Percentiles rank a stretch among this genome's conserved stretches.
These are phyloP conservation scores for Dionaea muscipula DNA, from an alignment of 179 eudicot species.

Conservation along the genomic window DNA sequence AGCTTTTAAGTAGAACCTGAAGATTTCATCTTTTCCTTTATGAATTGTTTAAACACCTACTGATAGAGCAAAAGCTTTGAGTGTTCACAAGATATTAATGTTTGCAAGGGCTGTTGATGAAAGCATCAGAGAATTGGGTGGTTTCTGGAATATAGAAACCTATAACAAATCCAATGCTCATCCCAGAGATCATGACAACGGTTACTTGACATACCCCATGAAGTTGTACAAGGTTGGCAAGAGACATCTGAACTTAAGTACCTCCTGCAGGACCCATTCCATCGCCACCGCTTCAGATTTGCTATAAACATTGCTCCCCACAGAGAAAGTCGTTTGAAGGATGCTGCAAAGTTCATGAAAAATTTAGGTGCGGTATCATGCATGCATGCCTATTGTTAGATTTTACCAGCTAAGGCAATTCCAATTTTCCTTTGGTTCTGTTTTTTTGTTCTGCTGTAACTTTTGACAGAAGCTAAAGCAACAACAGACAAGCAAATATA, in stretches of 20 bases:
- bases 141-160: too few species aligned
- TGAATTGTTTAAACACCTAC: background rate
- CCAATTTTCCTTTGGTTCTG: too few species aligned
- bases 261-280: constrained; percentile 95
- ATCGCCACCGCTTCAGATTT: constrained; percentile 86
- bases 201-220: constrained; percentile 59
- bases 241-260: constrained; percentile 71
- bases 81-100: too few species aligned
- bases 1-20: constrained; percentile 88
- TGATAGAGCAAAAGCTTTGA: background rate
- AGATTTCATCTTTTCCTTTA: background rate
- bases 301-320: constrained; percentile 44
- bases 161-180: background rate
- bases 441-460: too few species aligned
- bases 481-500: background rate
- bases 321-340: constrained; percentile 36
- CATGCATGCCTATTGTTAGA: too few species aligned
- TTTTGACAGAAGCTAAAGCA: too few species aligned
- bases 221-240: constrained; percentile 74
- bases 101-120: too few species aligned
- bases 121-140: too few species aligned
- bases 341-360: constrained; percentile 38
- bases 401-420: too few species aligned
- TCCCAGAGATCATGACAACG: too few species aligned
- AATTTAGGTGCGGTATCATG: background rate